Conservation (phyloP, 768 basidiomycete genomes). For the Hypholoma fasciculare region DNA sequence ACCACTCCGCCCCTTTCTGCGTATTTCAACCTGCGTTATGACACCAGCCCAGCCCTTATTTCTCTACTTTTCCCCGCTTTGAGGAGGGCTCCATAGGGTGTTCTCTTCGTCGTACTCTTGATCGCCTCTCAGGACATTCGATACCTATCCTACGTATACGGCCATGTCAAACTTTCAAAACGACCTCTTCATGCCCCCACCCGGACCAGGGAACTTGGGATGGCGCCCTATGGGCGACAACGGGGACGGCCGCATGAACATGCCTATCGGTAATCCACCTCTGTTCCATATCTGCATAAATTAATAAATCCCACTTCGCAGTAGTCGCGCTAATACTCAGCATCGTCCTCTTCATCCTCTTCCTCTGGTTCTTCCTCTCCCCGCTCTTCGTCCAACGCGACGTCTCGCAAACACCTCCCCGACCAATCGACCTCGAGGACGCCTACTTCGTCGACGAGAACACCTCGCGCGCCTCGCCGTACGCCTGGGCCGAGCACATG, state of each 20-base stretch:
- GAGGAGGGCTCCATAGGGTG: background rate
- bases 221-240: background rate
- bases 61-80: background rate
- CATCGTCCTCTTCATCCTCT: constrained; percentile 6
- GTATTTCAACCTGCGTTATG: background rate
- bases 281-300: background rate
- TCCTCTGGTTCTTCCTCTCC: constrained; percentile 13
- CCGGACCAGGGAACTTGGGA: background rate
- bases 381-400: constrained; percentile 4
- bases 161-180: background rate
- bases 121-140: too few relatives aligned
- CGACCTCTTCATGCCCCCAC: background rate
- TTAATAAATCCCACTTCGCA: background rate
- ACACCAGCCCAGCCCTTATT: background rate
- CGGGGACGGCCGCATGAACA: background rate
- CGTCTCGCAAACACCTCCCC: background rate
- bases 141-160: background rate
- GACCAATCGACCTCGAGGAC: background rate
- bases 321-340: constrained; percentile 13
- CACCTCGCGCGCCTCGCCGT: background rate
- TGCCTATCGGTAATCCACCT: background rate
- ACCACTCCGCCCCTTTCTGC: background rate
- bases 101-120: too few relatives aligned
- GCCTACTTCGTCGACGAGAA: constrained; percentile 2
- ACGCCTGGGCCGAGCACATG: background rate